Evolutionary conservation across 306 rosid species (phyloP).

Genomic region (Neltuma alba): DNA sequence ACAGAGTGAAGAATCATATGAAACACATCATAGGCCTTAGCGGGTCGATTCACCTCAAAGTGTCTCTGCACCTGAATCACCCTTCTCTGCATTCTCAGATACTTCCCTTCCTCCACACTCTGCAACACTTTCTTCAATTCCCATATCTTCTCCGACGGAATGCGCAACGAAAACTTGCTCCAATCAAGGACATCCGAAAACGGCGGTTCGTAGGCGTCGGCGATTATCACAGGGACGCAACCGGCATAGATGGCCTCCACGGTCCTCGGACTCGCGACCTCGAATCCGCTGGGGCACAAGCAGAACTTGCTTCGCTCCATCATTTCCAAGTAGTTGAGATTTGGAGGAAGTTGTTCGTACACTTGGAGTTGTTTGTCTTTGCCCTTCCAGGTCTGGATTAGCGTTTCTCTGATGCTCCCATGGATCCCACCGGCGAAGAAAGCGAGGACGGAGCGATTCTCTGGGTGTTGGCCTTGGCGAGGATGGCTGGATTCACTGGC

Average conservation of each 20-base stretch:
- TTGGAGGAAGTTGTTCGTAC: constrained; percentile 53
- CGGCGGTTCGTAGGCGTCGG: not conserved
- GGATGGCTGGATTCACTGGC: not conserved
- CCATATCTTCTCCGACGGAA: constrained; percentile 45
- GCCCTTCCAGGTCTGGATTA: constrained; percentile 51
- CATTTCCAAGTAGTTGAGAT: not conserved
- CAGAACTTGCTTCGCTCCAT: not conserved
- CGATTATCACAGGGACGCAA: not conserved
- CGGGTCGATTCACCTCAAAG: constrained; percentile 57
- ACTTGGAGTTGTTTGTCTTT: constrained; percentile 64
- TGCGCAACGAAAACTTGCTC: constrained; percentile 52
- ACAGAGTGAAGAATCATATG: constrained; percentile 79
- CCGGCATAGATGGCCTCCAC: not conserved
- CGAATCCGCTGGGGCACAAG: not conserved
- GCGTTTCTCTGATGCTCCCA: not conserved
- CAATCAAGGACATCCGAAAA: constrained; percentile 43
- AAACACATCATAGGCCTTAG: constrained; percentile 54
- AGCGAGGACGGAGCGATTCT: not conserved
- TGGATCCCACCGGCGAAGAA: not conserved
- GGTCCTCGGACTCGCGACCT: not conserved
- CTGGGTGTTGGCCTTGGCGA: not conserved
- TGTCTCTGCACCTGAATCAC: constrained; percentile 59
- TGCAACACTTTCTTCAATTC: not conserved
- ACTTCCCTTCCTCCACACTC: not conserved
- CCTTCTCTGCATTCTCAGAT: constrained; percentile 46